Percentiles rank a stretch among this genome's conserved stretches.
Evolutionary conservation across 2,329 filamentous ascomycete species (phyloP).

Genomic region (Diaporthe longicolla): DNA sequence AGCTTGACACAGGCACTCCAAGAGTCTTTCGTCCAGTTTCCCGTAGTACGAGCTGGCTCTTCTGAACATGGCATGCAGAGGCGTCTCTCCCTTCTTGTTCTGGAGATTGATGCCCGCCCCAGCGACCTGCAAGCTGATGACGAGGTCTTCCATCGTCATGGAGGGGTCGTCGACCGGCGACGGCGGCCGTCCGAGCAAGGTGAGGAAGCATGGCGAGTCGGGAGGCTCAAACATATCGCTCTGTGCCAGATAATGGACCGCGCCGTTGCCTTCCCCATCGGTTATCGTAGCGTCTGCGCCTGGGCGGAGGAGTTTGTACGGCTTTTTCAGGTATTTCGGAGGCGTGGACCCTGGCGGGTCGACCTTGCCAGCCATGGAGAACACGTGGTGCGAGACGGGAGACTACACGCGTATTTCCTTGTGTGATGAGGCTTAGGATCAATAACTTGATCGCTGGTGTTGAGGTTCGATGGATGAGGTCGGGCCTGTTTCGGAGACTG

Average conservation of each 20-base stretch:
- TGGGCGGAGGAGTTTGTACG: conserved; percentile 22
- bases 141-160: conserved; percentile 18
- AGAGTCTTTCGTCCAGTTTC: conserved; percentile 5
- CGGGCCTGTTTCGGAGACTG: not conserved
- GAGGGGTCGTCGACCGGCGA: conserved; percentile 15
- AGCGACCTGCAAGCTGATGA: conserved; percentile 22
- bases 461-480: not conserved
- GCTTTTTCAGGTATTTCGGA: conserved; percentile 9
- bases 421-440: not conserved
- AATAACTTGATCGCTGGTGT: not conserved
- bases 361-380: not conserved
- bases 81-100: conserved; percentile 17
- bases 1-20: not conserved
- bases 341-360: not conserved
- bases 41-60: not conserved
- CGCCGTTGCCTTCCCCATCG: conserved; percentile 22
- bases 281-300: not conserved
- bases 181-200: not conserved
- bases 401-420: not conserved
- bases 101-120: conserved; percentile 20
- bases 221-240: conserved; percentile 9
- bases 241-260: conserved; percentile 21
- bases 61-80: conserved; percentile 2
- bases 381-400: not conserved
- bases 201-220: not conserved